Percentiles rank a stretch among this genome's conserved stretches.
Evolutionary conservation across 2,329 filamentous ascomycete species (phyloP).

Genomic region (Alternaria infectoria): DNA sequence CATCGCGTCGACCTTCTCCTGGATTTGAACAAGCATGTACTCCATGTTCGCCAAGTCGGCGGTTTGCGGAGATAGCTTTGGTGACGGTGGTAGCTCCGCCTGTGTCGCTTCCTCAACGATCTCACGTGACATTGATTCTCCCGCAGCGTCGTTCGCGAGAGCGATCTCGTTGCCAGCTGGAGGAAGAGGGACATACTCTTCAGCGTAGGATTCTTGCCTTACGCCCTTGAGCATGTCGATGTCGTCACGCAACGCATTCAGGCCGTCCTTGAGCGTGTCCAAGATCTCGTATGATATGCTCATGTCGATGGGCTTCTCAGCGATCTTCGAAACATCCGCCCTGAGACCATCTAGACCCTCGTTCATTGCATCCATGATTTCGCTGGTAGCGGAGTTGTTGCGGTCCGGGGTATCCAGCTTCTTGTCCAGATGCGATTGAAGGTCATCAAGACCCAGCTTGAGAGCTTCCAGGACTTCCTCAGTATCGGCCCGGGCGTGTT

Average conservation of each 20-base stretch:
- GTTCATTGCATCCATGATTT: slow-evolving; percentile 67
- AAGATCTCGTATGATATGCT: slow-evolving; percentile 89
- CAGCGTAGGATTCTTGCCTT: slow-evolving; percentile 31
- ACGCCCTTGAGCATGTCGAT: slow-evolving; percentile 76
- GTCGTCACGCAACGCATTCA: slow-evolving; percentile 76
- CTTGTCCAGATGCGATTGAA: slow-evolving; percentile 57
- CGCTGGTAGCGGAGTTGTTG: slow-evolving; percentile 60
- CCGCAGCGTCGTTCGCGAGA: slow-evolving; percentile 59
- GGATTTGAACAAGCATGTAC: slow-evolving; percentile 78
- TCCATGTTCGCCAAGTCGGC: slow-evolving; percentile 84
- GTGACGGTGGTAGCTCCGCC: slow-evolving; percentile 43
- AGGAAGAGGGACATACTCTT: slow-evolving; percentile 43
- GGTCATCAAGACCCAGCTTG: slow-evolving; percentile 57
- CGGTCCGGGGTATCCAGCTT: slow-evolving; percentile 62
- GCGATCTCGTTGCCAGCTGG: slow-evolving; percentile 56
- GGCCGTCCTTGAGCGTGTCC: slow-evolving; percentile 82
- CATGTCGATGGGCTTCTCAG: slow-evolving; percentile 80
- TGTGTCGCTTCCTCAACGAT: slow-evolving; percentile 46
- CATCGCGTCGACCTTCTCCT: slow-evolving; percentile 82
- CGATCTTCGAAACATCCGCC: slow-evolving; percentile 74
- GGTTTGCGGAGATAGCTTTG: slow-evolving; percentile 44
- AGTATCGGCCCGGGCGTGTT: slow-evolving; percentile 51
- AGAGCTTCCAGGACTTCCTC: slow-evolving; percentile 58
- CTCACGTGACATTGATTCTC: slow-evolving; percentile 50
- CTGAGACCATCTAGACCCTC: slow-evolving; percentile 78